Conservation (phyloP, 139 green algal species). For the Pycnococcus provasolii region DNA sequence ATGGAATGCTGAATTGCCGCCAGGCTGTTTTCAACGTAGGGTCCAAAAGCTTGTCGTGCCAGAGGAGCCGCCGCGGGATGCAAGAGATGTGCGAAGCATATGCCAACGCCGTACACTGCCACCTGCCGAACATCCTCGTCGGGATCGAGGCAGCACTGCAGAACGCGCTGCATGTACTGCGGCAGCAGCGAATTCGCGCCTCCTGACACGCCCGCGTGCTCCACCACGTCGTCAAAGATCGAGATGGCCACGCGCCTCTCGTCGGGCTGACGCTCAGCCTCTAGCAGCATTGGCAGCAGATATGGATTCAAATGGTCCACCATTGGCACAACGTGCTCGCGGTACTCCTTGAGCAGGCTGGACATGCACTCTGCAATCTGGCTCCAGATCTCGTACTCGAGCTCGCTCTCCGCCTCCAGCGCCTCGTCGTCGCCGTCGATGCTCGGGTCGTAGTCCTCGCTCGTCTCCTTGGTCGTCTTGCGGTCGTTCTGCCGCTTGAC, state of each 20-base stretch:
- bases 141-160: background rate
- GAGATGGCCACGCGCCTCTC: slow-evolving; percentile 15
- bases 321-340: too few species aligned
- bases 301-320: too few species aligned
- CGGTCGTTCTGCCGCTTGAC: slow-evolving; percentile 32
- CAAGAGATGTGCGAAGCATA: background rate
- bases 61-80: too few species aligned
- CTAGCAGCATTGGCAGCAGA: too few species aligned
- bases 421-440: slow-evolving; percentile 86
- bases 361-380: too few species aligned
- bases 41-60: too few species aligned
- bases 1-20: too few species aligned
- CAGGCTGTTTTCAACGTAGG: too few species aligned
- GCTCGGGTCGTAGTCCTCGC: slow-evolving; percentile 94
- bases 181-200: too few species aligned
- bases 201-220: slow-evolving; percentile 10
- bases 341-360: too few species aligned
- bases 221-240: slow-evolving; percentile 17
- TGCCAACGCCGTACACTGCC: slow-evolving; percentile 10
- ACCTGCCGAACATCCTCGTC: slow-evolving; percentile 16
- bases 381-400: slow-evolving; percentile 80
- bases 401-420: slow-evolving; percentile 79
- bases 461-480: slow-evolving; percentile 36
- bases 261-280: background rate
- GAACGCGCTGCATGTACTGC: too few species aligned